Evolutionary conservation across 352 stramenopile species (phyloP).

Genomic region (Phytopythium chamaehyphon): DNA sequence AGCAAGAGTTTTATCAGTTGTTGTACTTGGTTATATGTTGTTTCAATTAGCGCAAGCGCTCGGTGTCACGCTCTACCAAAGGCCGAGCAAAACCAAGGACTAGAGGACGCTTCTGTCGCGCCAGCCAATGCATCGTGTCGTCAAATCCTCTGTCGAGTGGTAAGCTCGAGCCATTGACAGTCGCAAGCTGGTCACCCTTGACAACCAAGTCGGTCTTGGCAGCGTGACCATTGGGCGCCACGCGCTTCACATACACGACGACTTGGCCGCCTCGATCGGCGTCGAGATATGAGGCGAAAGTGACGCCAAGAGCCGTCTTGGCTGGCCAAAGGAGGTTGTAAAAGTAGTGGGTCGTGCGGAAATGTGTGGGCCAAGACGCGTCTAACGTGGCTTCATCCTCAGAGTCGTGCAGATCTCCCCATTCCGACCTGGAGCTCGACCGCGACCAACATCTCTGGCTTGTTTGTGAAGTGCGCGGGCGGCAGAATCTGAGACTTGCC

Average conservation of each 20-base stretch:
- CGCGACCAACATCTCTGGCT: neutral
- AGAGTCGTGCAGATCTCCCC: constrained; percentile 8
- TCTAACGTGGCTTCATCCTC: constrained; percentile 6
- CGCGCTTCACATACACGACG: constrained; percentile 41
- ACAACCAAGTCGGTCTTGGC: constrained; percentile 29
- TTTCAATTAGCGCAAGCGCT: too few species aligned
- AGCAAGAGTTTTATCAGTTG: too few species aligned
- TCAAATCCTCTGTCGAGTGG: constrained; percentile 25
- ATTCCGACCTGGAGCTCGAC: constrained; percentile 15
- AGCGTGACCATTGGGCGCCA: constrained; percentile 23
- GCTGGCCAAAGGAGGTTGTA: constrained; percentile 44
- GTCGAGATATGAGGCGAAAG: constrained; percentile 39
- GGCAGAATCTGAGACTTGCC: constrained; percentile 30
- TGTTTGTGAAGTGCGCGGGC: constrained; percentile 4
- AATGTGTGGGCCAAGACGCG: neutral
- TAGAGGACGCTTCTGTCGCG: constrained; percentile 25
- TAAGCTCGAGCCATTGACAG: constrained; percentile 32
- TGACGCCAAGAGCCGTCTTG: constrained; percentile 28
- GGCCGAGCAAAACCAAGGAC: constrained; percentile 37
- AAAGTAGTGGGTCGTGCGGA: constrained; percentile 1
- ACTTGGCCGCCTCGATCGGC: constrained; percentile 21
- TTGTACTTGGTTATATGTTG: too few species aligned
- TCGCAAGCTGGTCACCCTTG: constrained; percentile 30
- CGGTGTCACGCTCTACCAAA: constrained; percentile 22
- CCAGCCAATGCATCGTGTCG: constrained; percentile 29